A percentile compares a stretch with the other conserved stretches of the same genome.
phyloP scores from a whole-genome alignment of 331 rosid genomes.

The Quercus phellos region DNA sequence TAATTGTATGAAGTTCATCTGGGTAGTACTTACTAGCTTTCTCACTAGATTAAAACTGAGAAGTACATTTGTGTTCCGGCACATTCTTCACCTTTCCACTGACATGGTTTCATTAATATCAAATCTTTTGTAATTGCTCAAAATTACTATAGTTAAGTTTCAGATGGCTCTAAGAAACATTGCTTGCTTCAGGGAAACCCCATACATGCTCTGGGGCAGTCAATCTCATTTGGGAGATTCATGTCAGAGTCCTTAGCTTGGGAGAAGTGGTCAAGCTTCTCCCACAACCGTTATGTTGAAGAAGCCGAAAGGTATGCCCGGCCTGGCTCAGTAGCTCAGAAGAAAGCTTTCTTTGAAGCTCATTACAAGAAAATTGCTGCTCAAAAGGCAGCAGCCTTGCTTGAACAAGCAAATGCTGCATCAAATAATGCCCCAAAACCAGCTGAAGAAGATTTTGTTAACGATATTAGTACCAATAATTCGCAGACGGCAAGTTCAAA shows the following conservation, averaged over 20 bases:
- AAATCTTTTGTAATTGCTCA: background rate
- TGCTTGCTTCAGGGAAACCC: slow-evolving; percentile 61
- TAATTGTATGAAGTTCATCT: background rate
- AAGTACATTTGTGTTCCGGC: background rate
- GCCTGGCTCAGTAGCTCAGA: slow-evolving; percentile 93
- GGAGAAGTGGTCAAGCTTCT: slow-evolving; percentile 88
- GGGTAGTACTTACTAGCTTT: background rate
- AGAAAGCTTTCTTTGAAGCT: slow-evolving; percentile 97
- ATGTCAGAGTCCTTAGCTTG: slow-evolving; percentile 72
- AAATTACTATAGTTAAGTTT: background rate
- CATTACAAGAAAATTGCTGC: slow-evolving; percentile 91
- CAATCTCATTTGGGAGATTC: slow-evolving; percentile 87
- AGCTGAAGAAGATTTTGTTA: slow-evolving; percentile 11
- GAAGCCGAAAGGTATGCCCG: slow-evolving; percentile 77
- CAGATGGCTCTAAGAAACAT: background rate
- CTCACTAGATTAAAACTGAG: background rate
- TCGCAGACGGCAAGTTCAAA: slow-evolving; percentile 17
- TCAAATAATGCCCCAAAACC: slow-evolving; percentile 19
- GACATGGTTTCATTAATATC: background rate
- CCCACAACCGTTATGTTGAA: slow-evolving; percentile 82
- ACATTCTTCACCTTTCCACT: background rate
- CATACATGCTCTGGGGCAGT: slow-evolving; percentile 72
- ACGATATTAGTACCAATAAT: background rate
- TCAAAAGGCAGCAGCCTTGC: slow-evolving; percentile 72
- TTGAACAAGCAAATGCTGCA: slow-evolving; percentile 52